Percentiles rank a stretch among this genome's conserved stretches.
Evolutionary conservation across 139 green algal genomes (phyloP).

Genomic region (Parachlorella kessleri): DNA sequence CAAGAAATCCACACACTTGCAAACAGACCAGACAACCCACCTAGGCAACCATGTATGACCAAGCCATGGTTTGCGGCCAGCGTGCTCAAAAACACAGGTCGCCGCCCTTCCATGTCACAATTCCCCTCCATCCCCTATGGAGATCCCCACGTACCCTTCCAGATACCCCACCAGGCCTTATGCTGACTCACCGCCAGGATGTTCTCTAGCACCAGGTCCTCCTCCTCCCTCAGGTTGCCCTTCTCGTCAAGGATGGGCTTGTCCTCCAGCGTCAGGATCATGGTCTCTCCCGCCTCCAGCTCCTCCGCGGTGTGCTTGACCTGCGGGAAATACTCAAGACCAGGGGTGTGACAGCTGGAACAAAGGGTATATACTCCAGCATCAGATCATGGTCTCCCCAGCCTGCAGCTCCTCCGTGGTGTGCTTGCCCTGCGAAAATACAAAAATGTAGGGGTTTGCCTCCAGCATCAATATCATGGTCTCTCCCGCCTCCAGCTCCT

Average conservation of each 20-base stretch:
- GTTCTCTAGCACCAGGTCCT: conserved; percentile 82
- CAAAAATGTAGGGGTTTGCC: conserved; percentile 60
- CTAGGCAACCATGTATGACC: too few species aligned
- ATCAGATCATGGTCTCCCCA: conserved; percentile 86
- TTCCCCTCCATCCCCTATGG: neutral
- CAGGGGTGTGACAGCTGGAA: conserved; percentile 30
- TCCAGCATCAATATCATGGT: conserved; percentile 87
- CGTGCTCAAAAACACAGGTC: too few species aligned
- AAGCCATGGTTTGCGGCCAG: too few species aligned
- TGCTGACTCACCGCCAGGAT: conserved; percentile 63
- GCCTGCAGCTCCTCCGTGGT: conserved; percentile 62
- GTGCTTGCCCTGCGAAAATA: conserved; percentile 48
- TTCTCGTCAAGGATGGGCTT: conserved; percentile 75
- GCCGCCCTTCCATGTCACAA: neutral
- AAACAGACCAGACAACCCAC: too few species aligned
- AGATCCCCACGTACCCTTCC: neutral
- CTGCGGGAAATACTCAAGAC: conserved; percentile 28
- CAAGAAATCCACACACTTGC: too few species aligned
- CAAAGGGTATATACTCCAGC: conserved; percentile 76
- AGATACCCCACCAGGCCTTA: too few species aligned
- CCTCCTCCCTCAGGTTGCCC: conserved; percentile 64
- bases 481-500: conserved; percentile 73
- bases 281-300: conserved; percentile 69
- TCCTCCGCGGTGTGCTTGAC: conserved; percentile 61
- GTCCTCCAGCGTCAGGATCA: conserved; percentile 90